Conservation (phyloP, 139 green algal species). For the Volvox reticuliferus region DNA sequence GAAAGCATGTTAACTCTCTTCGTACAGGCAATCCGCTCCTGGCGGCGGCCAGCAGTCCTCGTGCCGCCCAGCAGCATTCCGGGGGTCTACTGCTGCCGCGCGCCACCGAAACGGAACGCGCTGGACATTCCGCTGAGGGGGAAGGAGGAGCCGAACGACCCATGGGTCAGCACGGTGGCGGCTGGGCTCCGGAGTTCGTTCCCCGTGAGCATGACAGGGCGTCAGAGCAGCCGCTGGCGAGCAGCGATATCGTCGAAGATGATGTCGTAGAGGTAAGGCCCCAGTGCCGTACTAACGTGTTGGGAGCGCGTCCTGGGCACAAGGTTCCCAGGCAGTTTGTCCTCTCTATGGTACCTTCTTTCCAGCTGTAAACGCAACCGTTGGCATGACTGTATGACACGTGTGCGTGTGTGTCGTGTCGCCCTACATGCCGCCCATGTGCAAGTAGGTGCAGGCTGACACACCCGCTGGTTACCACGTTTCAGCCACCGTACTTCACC, state of each 20-base stretch:
- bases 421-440: not conserved
- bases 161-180: not conserved
- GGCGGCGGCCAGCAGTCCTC: slow-evolving; percentile 3
- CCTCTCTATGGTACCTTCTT: no score
- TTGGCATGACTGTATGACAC: not conserved
- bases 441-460: slow-evolving; percentile 28
- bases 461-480: slow-evolving; percentile 34
- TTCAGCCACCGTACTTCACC: slow-evolving; percentile 26
- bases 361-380: not conserved
- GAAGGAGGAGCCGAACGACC: not conserved
- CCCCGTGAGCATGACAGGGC: not conserved
- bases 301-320: not conserved
- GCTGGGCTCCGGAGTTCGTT: not conserved
- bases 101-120: not conserved
- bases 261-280: slow-evolving; percentile 7
- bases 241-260: not conserved
- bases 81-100: not conserved
- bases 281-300: not conserved
- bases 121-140: no score
- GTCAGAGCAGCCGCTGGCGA: not conserved
- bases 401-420: no score
- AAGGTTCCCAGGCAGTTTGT: no score
- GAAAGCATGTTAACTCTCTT: no score
- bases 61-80: not conserved
- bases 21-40: slow-evolving; percentile 2